Evolutionary conservation across 1,284 basidiomycete genomes (phyloP), one percentile per base, ranked within the genome.

Genomic region (Neolentinus lepideus): DNA sequence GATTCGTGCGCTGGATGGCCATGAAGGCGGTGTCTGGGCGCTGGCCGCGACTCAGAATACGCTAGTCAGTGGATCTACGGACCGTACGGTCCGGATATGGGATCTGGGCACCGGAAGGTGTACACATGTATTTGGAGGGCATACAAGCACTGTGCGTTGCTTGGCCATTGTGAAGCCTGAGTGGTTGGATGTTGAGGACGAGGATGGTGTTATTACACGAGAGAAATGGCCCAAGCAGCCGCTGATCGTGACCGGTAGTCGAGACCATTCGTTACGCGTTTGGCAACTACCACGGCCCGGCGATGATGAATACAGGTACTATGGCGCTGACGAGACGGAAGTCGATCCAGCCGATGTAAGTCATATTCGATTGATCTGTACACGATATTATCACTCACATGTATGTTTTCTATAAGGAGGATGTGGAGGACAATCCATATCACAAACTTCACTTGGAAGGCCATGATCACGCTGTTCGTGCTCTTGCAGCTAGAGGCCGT

Each of bases 11-110:
- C 77, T 98, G 21, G 80, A 89, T 56, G 94, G 94, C 1, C 95
- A 98, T 66, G 90, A 94, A 65, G 94, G 94, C 45, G 94, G 95
- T 31, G 93, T 98, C 1, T 98, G 94, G 94, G 94, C 95, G 8
- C 76, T 98, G 21, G 88, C 89, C 1, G 85, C 88, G 1, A 86
- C 80, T 57, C 85, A 90, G 66, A 88, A 96, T 65, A 89, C 85
- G 1, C 82, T 98, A 11, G 94, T 98, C 59, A 93, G 88, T 59
- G 95, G 94, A 19, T 92, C 90, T 33, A 98, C 95, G 3, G 94
- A 98, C 73, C 84, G 94, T 31, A 96, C 92, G 1, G 91, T 98
- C 38, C 83, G 95, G 47, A 88, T 97, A 52, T 98, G 95, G 95
- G 88, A 96, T 68, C 75, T 97, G 53, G 74, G 80, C 33, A 85